Evolutionary conservation across 2,329 filamentous ascomycete genomes (phyloP).

Genomic region (Stagonosporopsis rhizophila): DNA sequence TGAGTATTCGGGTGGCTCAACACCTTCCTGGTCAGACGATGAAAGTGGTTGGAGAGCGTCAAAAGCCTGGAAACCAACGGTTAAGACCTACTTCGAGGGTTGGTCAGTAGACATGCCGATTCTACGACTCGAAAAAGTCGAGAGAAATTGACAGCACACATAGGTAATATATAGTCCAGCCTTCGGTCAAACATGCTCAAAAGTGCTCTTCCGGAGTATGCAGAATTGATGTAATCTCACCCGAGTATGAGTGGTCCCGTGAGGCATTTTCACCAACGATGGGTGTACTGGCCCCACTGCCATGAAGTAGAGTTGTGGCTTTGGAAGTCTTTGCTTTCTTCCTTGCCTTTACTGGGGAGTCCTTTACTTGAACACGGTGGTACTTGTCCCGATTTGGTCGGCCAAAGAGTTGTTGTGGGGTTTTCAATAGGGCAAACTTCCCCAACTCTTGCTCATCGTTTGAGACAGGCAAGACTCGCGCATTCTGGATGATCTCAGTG

Average conservation of each 20-base stretch:
- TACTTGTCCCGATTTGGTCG: slow-evolving; percentile 40
- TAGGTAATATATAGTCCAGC: background rate
- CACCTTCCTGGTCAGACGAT: background rate
- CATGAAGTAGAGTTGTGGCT: background rate
- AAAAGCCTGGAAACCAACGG: too few species aligned
- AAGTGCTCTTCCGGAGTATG: slow-evolving; percentile 1
- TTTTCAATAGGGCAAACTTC: slow-evolving; percentile 53
- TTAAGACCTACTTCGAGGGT: too few species aligned
- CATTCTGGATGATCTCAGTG: slow-evolving; percentile 64
- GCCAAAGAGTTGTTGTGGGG: slow-evolving; percentile 56
- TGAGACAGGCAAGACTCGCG: slow-evolving; percentile 56
- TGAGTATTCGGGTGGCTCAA: too few species aligned
- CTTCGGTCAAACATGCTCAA: slow-evolving; percentile 12
- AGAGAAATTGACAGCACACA: background rate
- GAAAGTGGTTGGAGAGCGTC: background rate
- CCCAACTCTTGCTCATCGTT: slow-evolving; percentile 38
- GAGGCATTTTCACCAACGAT: background rate
- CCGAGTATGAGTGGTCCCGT: background rate
- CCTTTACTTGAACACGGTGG: slow-evolving; percentile 33
- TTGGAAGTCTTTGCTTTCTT: slow-evolving; percentile 29
- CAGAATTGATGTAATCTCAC: background rate
- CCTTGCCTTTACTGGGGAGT: slow-evolving; percentile 23
- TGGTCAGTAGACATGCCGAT: background rate
- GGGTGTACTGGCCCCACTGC: background rate
- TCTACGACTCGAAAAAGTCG: background rate